These are phyloP conservation scores for Cryptococcus sp. DNA, from an alignment of 1,284 basidiomycete species.

Conservation along the genomic window DNA sequence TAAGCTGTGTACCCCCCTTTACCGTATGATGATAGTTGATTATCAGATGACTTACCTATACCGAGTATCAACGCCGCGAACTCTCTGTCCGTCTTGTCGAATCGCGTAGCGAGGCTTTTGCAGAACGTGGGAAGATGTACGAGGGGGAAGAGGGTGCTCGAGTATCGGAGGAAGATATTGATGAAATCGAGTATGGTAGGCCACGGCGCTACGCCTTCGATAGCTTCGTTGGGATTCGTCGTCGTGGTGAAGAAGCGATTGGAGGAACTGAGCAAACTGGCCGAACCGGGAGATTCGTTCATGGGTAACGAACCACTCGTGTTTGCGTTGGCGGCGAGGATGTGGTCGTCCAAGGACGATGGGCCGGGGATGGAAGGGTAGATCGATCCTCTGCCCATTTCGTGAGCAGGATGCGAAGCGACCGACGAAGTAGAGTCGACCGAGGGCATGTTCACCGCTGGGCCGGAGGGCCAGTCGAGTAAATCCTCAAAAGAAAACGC, in stretches of 20 bases:
- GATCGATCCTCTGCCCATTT: too few relatives aligned
- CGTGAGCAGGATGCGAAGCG: too few relatives aligned
- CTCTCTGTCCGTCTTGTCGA: conserved; percentile 19
- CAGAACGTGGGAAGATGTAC: conserved; percentile 28
- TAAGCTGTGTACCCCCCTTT: not conserved
- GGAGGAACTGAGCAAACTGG: not conserved
- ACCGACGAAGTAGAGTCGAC: too few relatives aligned
- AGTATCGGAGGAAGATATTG: conserved; percentile 22
- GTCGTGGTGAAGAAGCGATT: too few relatives aligned
- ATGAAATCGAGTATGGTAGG: conserved; percentile 22
- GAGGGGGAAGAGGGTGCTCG: conserved; percentile 26
- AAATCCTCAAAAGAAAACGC: too few relatives aligned
- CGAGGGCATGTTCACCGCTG: too few relatives aligned
- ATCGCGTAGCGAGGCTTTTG: conserved; percentile 13
- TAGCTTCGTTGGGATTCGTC: not conserved
- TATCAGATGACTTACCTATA: conserved; percentile 15
- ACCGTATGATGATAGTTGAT: too few relatives aligned
- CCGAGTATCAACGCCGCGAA: conserved; percentile 24
- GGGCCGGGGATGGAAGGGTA: too few relatives aligned
- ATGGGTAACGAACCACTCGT: not conserved
- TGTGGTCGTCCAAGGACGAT: too few relatives aligned
- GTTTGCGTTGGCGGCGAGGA: too few relatives aligned
- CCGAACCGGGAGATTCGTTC: not conserved
- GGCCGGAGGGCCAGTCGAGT: too few relatives aligned
- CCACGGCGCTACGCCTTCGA: conserved; percentile 28